Percentiles rank a stretch among this genome's conserved stretches.
Evolutionary conservation across 345 rosid genomes (phyloP).

Genomic region (Lumnitzera racemosa): DNA sequence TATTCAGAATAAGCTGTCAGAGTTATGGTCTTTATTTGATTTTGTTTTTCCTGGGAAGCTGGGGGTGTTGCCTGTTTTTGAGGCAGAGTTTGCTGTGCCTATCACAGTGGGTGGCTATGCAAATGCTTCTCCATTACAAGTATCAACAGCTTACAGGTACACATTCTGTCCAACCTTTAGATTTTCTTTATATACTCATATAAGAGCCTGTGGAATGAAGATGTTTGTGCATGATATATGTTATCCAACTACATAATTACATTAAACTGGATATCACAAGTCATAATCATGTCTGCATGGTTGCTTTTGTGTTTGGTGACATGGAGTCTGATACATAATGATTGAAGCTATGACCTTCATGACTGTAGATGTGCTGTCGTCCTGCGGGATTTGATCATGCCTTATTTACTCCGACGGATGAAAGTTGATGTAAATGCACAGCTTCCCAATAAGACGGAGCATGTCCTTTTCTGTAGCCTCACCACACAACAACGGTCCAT

Average conservation of each 20-base stretch:
- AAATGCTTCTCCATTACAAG: slow-evolving; percentile 97
- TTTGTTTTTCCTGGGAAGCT: slow-evolving; percentile 97
- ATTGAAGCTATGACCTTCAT: too few species aligned
- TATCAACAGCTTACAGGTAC: slow-evolving; percentile 92
- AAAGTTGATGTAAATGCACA: slow-evolving; percentile 83
- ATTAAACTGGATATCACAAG: too few species aligned
- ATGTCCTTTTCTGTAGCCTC: slow-evolving; percentile 96
- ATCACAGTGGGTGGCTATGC: slow-evolving; percentile 97
- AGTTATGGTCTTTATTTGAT: slow-evolving; percentile 96
- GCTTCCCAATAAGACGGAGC: slow-evolving; percentile 86
- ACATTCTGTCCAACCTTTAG: slow-evolving; percentile 7
- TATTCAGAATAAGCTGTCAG: slow-evolving; percentile 85
- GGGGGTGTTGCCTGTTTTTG: slow-evolving; percentile 94
- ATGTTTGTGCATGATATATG: too few species aligned
- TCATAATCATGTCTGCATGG: too few species aligned
- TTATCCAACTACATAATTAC: too few species aligned
- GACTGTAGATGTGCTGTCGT: slow-evolving; percentile 85
- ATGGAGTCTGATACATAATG: too few species aligned
- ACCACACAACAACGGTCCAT: slow-evolving; percentile 75
- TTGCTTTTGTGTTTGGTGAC: too few species aligned
- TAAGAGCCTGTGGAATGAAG: background rate
- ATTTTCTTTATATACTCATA: background rate
- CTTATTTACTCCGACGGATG: slow-evolving; percentile 96
- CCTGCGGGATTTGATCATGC: slow-evolving; percentile 94
- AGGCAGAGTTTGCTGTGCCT: slow-evolving; percentile 95